A percentile compares a stretch with the other conserved stretches of the same genome.
These are phyloP conservation scores for Bonia amplexicaulis DNA, from an alignment of 176 grass and related monocot species.

Conservation along the genomic window DNA sequence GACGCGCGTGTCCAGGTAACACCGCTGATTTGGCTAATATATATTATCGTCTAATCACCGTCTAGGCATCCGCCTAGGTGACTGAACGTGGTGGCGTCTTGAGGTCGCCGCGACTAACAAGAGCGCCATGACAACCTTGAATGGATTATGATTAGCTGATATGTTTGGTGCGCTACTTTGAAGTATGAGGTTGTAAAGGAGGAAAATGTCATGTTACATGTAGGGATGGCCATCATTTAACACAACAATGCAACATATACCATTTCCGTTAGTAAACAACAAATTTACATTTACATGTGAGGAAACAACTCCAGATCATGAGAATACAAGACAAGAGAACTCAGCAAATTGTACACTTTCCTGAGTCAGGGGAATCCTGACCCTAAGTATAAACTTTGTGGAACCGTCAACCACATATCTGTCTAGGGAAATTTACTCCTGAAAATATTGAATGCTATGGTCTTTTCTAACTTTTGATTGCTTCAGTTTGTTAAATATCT, in stretches of 20 bases:
- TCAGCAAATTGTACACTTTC: background rate
- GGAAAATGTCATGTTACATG: background rate
- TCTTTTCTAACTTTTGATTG: background rate
- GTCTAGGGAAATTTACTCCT: background rate
- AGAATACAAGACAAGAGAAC: background rate
- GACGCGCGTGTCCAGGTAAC: too few species aligned
- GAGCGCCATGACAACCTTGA: too few species aligned
- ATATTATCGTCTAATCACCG: too few species aligned
- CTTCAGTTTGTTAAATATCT: slow-evolving; percentile 1
- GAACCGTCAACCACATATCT: background rate
- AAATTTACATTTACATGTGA: slow-evolving; percentile 8
- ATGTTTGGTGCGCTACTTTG: background rate
- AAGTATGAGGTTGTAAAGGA: background rate
- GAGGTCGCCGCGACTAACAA: too few species aligned
- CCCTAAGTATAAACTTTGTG: background rate
- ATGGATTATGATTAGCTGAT: background rate
- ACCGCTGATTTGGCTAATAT: too few species aligned
- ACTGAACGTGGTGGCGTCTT: too few species aligned
- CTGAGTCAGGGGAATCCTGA: too few species aligned
- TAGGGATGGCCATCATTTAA: background rate
- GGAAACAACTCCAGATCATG: background rate
- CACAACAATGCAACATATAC: background rate
- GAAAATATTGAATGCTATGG: background rate
- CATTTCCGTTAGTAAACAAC: background rate
- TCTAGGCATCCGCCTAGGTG: too few species aligned